Conservation (phyloP, 2,329 filamentous ascomycete species). For the Davidsoniella neocaledoniae region DNA sequence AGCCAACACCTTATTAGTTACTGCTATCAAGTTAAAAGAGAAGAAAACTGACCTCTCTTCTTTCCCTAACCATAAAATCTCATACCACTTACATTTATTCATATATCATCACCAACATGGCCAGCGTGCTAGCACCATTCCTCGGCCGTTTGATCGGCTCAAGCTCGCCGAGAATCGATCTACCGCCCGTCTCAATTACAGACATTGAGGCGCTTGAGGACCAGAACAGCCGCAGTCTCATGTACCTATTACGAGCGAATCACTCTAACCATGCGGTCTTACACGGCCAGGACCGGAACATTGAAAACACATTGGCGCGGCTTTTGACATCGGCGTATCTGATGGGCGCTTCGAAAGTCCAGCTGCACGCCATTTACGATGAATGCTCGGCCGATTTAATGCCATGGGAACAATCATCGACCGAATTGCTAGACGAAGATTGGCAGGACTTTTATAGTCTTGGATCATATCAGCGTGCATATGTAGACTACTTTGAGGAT, state of each 20-base stretch:
- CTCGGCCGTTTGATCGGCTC: slow-evolving; percentile 4
- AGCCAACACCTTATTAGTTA: too few relatives aligned
- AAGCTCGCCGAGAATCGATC: slow-evolving; percentile 23
- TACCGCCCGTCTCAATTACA: slow-evolving; percentile 57
- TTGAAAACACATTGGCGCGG: slow-evolving; percentile 73
- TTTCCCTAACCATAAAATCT: background rate
- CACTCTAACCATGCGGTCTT: slow-evolving; percentile 79
- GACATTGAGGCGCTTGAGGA: slow-evolving; percentile 61
- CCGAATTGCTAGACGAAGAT: slow-evolving; percentile 66
- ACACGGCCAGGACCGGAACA: slow-evolving; percentile 49
- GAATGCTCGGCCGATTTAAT: slow-evolving; percentile 54
- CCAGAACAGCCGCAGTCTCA: slow-evolving; percentile 65
- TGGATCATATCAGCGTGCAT: slow-evolving; percentile 70
- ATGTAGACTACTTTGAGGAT: slow-evolving; percentile 91
- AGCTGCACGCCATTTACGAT: slow-evolving; percentile 71
- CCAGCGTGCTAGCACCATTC: slow-evolving; percentile 1
- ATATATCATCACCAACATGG: slow-evolving; percentile 1
- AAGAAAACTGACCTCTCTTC: background rate
- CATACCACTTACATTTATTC: too few relatives aligned
- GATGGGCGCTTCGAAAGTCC: slow-evolving; percentile 55
- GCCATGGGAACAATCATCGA: slow-evolving; percentile 67
- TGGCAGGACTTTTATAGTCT: slow-evolving; percentile 77
- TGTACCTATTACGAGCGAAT: slow-evolving; percentile 80
- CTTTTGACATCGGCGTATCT: slow-evolving; percentile 73
- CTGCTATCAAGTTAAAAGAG: too few relatives aligned